Evolutionary conservation across 176 grass and related monocot species (phyloP).

Genomic region (bread wheat (Triticum aestivum)): IWGSC_CS_RefSeq_v2.1 NC_057809.1:456245657-456246156

Average conservation of each 20-base stretch:
- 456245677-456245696: constrained; percentile 39
- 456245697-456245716: constrained; percentile 42
- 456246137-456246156: no score
- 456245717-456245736: constrained; percentile 20
- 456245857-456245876: constrained; percentile 33
- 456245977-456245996: no score
- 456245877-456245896: not conserved
- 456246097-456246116: no score
- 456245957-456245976: no score
- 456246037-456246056: no score
- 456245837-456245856: constrained; percentile 45
- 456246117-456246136: no score
- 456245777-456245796: constrained; percentile 38
- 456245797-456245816: constrained; percentile 37
- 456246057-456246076: no score
- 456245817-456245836: constrained; percentile 21
- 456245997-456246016: no score
- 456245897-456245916: not conserved
- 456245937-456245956: no score
- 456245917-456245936: not conserved
- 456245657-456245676: constrained; percentile 31
- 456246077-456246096: no score
- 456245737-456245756: constrained; percentile 36
- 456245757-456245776: constrained; percentile 34
- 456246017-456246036: no score